Evolutionary conservation across 768 basidiomycete genomes (phyloP), one percentile per base, ranked within the genome.

Genomic region (Boletus rubroflammeus): DNA sequence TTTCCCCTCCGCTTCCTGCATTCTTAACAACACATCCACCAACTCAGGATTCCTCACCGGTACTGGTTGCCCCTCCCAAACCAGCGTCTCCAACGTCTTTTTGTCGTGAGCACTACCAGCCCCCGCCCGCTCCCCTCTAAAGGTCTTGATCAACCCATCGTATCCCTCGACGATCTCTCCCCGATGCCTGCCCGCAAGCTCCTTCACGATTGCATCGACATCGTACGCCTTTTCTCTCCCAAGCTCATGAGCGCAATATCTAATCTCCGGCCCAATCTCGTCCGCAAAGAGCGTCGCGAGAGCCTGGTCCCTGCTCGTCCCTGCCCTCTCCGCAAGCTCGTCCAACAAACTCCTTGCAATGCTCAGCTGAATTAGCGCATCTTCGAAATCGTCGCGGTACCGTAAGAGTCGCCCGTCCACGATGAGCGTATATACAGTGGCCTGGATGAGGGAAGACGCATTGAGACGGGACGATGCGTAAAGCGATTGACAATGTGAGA

Each of bases 21-120:
- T 87, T 60, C 82, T 88, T 58, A 92, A 71, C 51, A 97, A 73
- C 29, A 90, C 89, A 63, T 88, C 90, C 44, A 97, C 95, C 53
- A 98, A 75, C 70, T 98, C 94, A 0, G 93, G 92, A 63, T 88
- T 93, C 50, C 95, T 81, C 42, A 97, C 79, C 17, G 93, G 91
- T 6, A 98, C 83, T 0, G 82, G 81, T 61, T 87, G 80, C 6
- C 83, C 92, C 57, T 93, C 93, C 91, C 93, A 97, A 2, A 75
- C 58, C 34, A 93, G 71, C 47, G 78, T 72, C 47, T 73, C 74
- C 52, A 96, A 74, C 67, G 77, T 83, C 67, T 78, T 81, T 65
- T 76, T 78, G 28, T 70, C 76, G 9, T 68, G 72, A 10, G 67
- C 75, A 46, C 72, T 73, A 9, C 65, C 68, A 9, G 63, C 67